Evolutionary conservation across 192 early-diverging fungal genomes (phyloP), one percentile per base, ranked within the genome.

Genomic region (Dissophora globulifera): DNA sequence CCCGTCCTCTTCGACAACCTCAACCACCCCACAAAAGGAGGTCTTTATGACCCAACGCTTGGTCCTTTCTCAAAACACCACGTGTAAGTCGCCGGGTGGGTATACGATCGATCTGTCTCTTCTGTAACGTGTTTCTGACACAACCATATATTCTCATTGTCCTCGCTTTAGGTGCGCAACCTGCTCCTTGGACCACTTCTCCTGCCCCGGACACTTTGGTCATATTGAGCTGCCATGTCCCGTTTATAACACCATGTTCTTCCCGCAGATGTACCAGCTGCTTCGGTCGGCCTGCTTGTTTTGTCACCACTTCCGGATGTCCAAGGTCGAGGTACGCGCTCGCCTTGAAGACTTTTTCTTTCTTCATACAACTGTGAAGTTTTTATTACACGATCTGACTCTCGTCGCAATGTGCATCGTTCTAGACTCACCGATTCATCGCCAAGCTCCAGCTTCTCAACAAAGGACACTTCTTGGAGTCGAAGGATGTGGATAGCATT

Each of bases 161-260:
- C 19, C 46, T 48, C 8, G 13, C 43, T n/a, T 45, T 84, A 96
- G 94, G 78, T 99, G 98, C 78, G 90, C 92, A 50, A 98, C 98
- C 16, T 99, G 98, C 82, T 90, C 90, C 49, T 92, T 96, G 78
- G 92, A 91, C 67, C 96, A 96, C 94, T 87, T 88, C 26, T 91
- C 95, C 62, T 99, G 98, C 71, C 95, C 95, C 35, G 96, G 98
- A 51, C 98, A 99, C 79, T 99, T 99, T 88, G 98, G 93, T 22
- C 93, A 98, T 65, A 96, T 99, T 78, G 93, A 96, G 60, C 89
- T 99, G 11, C 94, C 94, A 29, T 93, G 91, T 78, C 98, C 98
- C 20, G 96, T 98, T 6, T 96, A 91, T 80, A 97, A 99, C 81
- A 92, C 98, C 19, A 87, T 97, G 84, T 94, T 97, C 71, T 97